Percentiles rank a stretch among this genome's conserved stretches.
Evolutionary conservation across 768 basidiomycete species (phyloP).

Genomic region (Peribolospora baueri): DNA sequence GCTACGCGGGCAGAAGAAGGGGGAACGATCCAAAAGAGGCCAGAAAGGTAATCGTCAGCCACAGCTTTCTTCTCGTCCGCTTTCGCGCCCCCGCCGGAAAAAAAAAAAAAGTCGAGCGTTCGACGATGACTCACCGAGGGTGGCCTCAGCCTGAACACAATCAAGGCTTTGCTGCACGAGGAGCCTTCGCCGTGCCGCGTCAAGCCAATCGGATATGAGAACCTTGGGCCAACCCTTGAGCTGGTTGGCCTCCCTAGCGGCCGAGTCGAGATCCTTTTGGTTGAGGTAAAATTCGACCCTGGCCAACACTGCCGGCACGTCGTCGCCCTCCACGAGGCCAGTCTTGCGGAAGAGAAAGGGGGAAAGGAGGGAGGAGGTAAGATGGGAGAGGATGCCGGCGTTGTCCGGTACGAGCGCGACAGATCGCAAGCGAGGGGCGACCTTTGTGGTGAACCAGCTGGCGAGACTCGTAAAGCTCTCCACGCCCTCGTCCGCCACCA

Average conservation of each 20-base stretch:
- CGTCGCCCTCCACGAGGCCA: conserved; percentile 50
- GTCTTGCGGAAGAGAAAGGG: conserved; percentile 53
- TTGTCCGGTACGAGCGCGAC: conserved; percentile 88
- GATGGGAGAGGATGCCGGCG: conserved; percentile 64
- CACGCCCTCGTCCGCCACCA: conserved; percentile 24
- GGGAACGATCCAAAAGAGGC: too few relatives aligned
- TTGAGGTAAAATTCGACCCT: conserved; percentile 70
- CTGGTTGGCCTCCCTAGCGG: conserved; percentile 75
- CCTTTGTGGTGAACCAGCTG: conserved; percentile 66
- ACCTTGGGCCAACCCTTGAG: conserved; percentile 39
- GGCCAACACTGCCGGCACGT: conserved; percentile 65
- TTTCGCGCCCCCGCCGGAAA: too few relatives aligned
- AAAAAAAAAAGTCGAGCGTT: too few relatives aligned
- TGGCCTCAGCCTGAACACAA: conserved; percentile 66
- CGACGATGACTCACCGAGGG: conserved; percentile 27
- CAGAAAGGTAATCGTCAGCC: too few relatives aligned
- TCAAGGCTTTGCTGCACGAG: conserved; percentile 83
- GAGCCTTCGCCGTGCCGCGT: conserved; percentile 59
- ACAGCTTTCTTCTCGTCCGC: too few relatives aligned
- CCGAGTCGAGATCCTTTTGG: conserved; percentile 72
- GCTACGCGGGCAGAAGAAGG: too few relatives aligned
- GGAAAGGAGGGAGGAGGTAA: conserved; percentile 55
- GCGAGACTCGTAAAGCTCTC: conserved; percentile 74
- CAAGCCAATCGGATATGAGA: conserved; percentile 55
- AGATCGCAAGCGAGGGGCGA: conserved; percentile 56